These are phyloP conservation scores for Penicilliopsis zonata DNA, from an alignment of 495 filamentous ascomycete genomes.

Conservation along the genomic window DNA sequence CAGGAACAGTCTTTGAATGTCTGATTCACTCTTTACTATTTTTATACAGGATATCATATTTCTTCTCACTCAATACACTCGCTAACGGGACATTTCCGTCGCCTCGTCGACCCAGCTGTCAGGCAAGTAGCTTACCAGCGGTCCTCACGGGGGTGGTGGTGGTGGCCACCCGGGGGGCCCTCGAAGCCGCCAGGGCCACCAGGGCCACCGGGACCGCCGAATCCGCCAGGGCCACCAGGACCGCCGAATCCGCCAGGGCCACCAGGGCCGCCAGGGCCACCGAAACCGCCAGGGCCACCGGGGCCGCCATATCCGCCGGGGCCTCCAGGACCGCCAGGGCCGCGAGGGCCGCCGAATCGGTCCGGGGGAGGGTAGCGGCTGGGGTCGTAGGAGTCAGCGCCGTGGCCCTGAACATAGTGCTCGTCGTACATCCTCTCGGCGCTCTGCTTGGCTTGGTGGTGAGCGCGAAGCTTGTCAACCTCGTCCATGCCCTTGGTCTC, in stretches of 20 bases:
- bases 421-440: constrained; percentile 52
- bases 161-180: too few relatives aligned
- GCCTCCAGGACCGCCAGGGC: constrained; percentile 1
- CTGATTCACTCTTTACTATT: too few relatives aligned
- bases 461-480: constrained; percentile 53
- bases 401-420: constrained; percentile 36
- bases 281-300: constrained; percentile 2
- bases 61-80: too few relatives aligned
- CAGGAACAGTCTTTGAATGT: too few relatives aligned
- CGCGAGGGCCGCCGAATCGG: constrained; percentile 9
- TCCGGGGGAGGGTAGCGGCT: constrained; percentile 21
- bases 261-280: constrained; percentile 3
- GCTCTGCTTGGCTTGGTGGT: constrained; percentile 53
- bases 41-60: too few relatives aligned
- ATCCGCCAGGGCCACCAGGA: too few relatives aligned
- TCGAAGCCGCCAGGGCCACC: too few relatives aligned
- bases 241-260: constrained; percentile 1
- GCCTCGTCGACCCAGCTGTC: too few relatives aligned
- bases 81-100: too few relatives aligned
- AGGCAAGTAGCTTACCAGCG: too few relatives aligned
- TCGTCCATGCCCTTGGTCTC: constrained; percentile 69
- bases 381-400: constrained; percentile 32
- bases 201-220: too few relatives aligned
- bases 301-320: neutral
- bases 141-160: too few relatives aligned